Base-by-base conservation (phyloP, 1,284 basidiomycete species). In the Cutaneotrichosporon sp. region DNA sequence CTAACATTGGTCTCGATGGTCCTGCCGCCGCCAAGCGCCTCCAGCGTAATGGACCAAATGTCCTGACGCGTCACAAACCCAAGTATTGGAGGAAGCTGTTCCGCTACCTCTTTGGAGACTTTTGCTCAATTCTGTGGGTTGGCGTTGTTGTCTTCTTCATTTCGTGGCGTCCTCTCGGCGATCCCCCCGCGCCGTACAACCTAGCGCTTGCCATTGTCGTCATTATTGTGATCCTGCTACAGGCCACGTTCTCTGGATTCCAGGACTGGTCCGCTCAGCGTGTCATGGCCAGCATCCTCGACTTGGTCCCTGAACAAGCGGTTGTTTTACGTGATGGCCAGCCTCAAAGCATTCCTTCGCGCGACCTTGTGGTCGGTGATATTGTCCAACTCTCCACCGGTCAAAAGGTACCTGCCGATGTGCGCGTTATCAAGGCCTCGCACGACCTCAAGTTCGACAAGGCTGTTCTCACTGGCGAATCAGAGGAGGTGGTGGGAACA, bases 401-500 rank as follows among this genome's bases (percentile, higher is more conserved):
- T 8, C 62, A 68, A 55, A 70, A 68, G 55, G 66, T 78, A 33
- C 80, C 83, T 0, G 76, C 77, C 9, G 79, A 80, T 49, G 69
- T 84, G 30, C 80, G 78, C 65, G 68, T 84, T 48, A 76, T 83
- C 36, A 63, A 74, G 18, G 65, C 72, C 13, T 77, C 76, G 14
- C 72, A 74, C 7, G 83, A 85, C 59, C 70, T 83, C 49, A 78
- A 79, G 45, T 80, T 85, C 49, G 84, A 85, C 62, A 78, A 83
- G 23, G 79, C 82, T 2, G 78, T 85, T 15, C 76, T 85, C 38
- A 86, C 84, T 0, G 84, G 84, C 34, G 80, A 82, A 70, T 66
- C 74, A 18, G 80, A 84, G 50, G 80, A 82, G 61, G 76, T 85
- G 34, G 66, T 77, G 0, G 82, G 77, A 1, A 76, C 77, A 1